Conservation (phyloP, 805 yeast genomes). For the Wickerhamomyces chambardii region DNA sequence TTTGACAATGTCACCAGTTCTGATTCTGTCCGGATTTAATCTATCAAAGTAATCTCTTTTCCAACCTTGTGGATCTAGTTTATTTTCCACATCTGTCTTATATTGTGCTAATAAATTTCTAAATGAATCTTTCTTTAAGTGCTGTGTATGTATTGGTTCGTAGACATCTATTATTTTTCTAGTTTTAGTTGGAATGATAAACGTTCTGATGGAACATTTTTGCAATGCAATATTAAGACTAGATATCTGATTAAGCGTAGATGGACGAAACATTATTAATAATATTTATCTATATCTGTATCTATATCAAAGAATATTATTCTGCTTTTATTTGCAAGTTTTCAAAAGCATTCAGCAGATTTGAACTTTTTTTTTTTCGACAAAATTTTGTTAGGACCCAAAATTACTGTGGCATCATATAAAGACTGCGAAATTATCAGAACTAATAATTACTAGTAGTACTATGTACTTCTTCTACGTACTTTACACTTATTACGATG, state of each 20-base stretch:
- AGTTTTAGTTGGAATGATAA: neutral
- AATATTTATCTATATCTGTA: too few relatives aligned
- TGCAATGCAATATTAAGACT: neutral
- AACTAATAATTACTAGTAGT: too few relatives aligned
- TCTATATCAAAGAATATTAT: too few relatives aligned
- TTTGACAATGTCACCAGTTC: constrained; percentile 78
- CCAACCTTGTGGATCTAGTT: constrained; percentile 65
- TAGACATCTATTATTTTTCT: constrained; percentile 17
- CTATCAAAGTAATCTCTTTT: constrained; percentile 48
- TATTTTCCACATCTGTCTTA: constrained; percentile 40
- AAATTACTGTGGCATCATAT: too few relatives aligned
- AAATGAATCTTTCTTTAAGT: constrained; percentile 21
- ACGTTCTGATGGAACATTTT: neutral
- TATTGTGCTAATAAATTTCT: constrained; percentile 30
- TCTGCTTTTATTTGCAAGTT: too few relatives aligned
- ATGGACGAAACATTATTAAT: neutral
- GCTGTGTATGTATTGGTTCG: constrained; percentile 22
- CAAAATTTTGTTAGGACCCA: too few relatives aligned
- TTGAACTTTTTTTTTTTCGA: too few relatives aligned
- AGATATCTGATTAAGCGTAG: neutral
- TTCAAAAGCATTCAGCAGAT: too few relatives aligned
- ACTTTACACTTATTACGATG: too few relatives aligned
- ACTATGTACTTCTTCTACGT: too few relatives aligned
- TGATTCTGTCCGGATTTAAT: constrained; percentile 37
- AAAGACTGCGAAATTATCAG: too few relatives aligned